phyloP scores from a whole-genome alignment of 2,329 filamentous ascomycete genomes.

The Cadophora gregata region DNA sequence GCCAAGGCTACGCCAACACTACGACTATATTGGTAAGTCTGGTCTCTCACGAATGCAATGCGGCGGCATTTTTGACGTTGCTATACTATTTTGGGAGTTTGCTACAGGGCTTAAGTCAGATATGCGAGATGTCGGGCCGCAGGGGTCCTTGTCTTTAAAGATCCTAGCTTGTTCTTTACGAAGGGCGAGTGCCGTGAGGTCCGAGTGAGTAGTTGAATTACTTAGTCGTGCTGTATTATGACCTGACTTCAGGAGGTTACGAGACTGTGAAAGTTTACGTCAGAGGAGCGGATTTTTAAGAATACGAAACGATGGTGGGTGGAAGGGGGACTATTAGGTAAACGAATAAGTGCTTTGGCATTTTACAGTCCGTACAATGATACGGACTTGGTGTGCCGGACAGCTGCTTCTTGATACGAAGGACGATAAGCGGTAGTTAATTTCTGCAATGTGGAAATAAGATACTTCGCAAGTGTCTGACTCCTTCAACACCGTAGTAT shows the following conservation, averaged over 20 bases:
- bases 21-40: too few relatives aligned
- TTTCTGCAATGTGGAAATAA: too few relatives aligned
- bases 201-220: constrained; percentile 1
- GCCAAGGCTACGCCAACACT: not conserved
- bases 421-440: too few relatives aligned
- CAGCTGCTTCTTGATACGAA: too few relatives aligned
- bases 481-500: not conserved
- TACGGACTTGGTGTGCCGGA: too few relatives aligned
- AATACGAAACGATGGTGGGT: too few relatives aligned
- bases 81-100: not conserved
- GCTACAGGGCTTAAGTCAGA: not conserved
- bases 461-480: too few relatives aligned
- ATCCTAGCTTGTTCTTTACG: not conserved
- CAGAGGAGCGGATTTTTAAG: not conserved
- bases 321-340: too few relatives aligned
- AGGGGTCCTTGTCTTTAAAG: not conserved
- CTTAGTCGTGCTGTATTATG: not conserved
- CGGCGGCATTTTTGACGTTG: not conserved
- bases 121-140: constrained; percentile 1
- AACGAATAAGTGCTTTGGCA: not conserved
- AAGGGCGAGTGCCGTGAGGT: constrained; percentile 1
- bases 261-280: not conserved
- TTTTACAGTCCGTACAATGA: not conserved
- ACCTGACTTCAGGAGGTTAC: not conserved
- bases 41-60: too few relatives aligned